phyloP scores from a whole-genome alignment of 140 eudicot genomes.

The Stevia rebaudiana region DNA sequence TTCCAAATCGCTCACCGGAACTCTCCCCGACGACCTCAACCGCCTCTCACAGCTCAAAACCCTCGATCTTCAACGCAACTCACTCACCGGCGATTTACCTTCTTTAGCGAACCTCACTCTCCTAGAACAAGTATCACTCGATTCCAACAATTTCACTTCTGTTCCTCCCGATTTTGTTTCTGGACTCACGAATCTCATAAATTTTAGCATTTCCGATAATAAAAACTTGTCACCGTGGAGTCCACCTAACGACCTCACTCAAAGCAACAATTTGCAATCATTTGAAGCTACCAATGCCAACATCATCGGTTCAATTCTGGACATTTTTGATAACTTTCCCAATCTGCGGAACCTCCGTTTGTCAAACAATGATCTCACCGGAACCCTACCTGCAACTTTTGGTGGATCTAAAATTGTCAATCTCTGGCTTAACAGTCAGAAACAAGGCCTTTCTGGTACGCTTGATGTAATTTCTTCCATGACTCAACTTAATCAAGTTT shows the following conservation, averaged over 20 bases:
- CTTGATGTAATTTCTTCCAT: conserved; percentile 51
- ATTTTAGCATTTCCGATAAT: conserved; percentile 45
- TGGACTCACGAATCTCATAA: conserved; percentile 45
- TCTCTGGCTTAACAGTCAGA: conserved; percentile 71
- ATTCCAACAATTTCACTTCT: conserved; percentile 46
- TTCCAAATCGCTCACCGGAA: conserved; percentile 46
- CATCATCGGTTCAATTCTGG: conserved; percentile 63
- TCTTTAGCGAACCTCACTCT: conserved; percentile 49
- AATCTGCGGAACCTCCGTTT: conserved; percentile 45
- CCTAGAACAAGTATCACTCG: conserved; percentile 41
- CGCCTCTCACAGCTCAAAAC: conserved; percentile 54
- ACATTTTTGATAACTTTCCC: conserved; percentile 46
- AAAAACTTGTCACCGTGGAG: conserved; percentile 44
- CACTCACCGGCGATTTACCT: conserved; percentile 58
- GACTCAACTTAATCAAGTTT: conserved; percentile 56
- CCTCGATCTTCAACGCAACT: conserved; percentile 47
- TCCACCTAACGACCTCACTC: conserved; percentile 41
- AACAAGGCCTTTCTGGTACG: conserved; percentile 42
- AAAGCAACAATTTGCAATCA: conserved; percentile 28
- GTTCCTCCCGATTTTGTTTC: conserved; percentile 38
- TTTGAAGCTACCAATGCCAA: conserved; percentile 45
- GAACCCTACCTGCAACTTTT: conserved; percentile 48
- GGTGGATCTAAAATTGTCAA: conserved; percentile 44
- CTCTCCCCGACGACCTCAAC: conserved; percentile 45
- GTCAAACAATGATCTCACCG: conserved; percentile 60